Evolutionary conservation across 345 rosid genomes (phyloP), one percentile per base, ranked within the genome.

Genomic region (Litchi chinensis): DNA sequence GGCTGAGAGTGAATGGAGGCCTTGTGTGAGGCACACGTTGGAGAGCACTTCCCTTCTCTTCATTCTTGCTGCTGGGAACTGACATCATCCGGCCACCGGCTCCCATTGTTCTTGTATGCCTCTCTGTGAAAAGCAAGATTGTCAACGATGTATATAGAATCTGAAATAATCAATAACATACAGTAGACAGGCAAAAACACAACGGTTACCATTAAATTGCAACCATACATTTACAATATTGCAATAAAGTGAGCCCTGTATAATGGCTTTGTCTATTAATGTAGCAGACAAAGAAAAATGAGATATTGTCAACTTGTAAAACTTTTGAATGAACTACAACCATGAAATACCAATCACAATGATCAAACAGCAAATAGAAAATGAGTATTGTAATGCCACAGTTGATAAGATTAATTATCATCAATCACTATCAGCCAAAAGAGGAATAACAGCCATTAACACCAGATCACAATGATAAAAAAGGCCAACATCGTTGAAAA

Each of bases 1-100:
- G 81, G 59, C 88, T n/a, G 8, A 89, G 87, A 1, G 89, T 84
- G 77, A 91, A 89, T 3, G 91, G 90, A 9, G 93, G 95, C 72
- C 79, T 88, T 2, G 77, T 66, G 8, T 24, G 12, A 0, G 95
- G 95, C 5, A 78, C 85, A 32, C 86, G 80, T 40, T 66, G 71
- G 28, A 82, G 5, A 24, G 73, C 24, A 26, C 43, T 62, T 48
- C 56, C 63, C 28, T 76, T 70, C 21, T 28, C 83, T 8, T 52
- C 70, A 13, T 26, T 50, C 74, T 77, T 73, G 69, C 71, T 32
- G 64, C 76, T 37, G 3, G 82, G 79, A 15, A 3, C 81, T 3
- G 79, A 16, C 37, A 32, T 32, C 86, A 81, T 84, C 59, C 83
- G 66, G 24, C 89, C 90, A 73, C 89, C 91, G 3, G 85, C 89